Conservation (phyloP, 495 filamentous ascomycete species). For the Penicillium simplicissimum region DNA sequence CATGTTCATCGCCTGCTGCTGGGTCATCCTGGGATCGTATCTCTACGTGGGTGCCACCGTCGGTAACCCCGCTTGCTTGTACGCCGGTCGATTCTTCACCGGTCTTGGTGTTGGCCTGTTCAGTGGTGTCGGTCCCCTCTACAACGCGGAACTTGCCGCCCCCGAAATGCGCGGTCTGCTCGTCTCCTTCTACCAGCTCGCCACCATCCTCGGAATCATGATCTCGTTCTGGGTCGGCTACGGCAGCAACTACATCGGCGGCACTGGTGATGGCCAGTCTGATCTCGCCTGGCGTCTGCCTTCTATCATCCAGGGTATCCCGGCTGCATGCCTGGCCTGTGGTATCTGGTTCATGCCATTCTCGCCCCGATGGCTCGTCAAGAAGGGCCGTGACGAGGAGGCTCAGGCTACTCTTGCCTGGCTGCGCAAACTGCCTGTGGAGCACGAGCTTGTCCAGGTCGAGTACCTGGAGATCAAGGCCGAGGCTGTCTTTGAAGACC, state of each 20-base stretch:
- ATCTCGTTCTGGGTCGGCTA: slow-evolving; percentile 78
- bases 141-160: slow-evolving; percentile 74
- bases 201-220: slow-evolving; percentile 73
- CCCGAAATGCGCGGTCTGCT: slow-evolving; percentile 74
- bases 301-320: slow-evolving; percentile 50
- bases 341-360: slow-evolving; percentile 50
- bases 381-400: slow-evolving; percentile 50
- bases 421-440: slow-evolving; percentile 45
- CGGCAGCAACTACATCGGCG: slow-evolving; percentile 44
- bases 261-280: slow-evolving; percentile 37
- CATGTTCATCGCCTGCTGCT: slow-evolving; percentile 69
- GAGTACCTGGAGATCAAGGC: slow-evolving; percentile 49
- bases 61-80: slow-evolving; percentile 62
- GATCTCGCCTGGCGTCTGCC: slow-evolving; percentile 51
- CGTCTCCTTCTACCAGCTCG: slow-evolving; percentile 77
- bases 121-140: slow-evolving; percentile 60
- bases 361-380: slow-evolving; percentile 50
- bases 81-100: slow-evolving; percentile 64
- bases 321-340: slow-evolving; percentile 42
- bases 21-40: slow-evolving; percentile 63
- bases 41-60: slow-evolving; percentile 53
- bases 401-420: slow-evolving; percentile 48
- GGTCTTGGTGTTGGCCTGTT: slow-evolving; percentile 68
- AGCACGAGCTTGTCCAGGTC: slow-evolving; percentile 42
- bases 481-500: slow-evolving; percentile 43